phyloP scores from a whole-genome alignment of 371 early-diverging fungal genomes.

The Massospora cicadina region DNA sequence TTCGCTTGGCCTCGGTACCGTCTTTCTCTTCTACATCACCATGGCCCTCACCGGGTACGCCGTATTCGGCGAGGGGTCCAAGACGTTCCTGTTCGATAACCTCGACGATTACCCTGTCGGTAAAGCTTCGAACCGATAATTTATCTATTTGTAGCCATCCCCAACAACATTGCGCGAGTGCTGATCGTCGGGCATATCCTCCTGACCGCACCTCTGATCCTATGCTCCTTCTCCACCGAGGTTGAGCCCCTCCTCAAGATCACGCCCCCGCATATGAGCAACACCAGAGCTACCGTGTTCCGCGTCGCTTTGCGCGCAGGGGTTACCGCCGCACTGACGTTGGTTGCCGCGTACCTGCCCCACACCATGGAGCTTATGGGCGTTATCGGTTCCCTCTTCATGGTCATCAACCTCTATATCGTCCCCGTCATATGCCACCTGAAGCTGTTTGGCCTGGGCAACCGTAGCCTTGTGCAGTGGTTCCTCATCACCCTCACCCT shows the following conservation, averaged over 20 bases:
- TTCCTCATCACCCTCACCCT: not conserved
- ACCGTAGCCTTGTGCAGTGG: not conserved
- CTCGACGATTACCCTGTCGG: not conserved
- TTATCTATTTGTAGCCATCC: not conserved
- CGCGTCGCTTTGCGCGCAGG: slow-evolving; percentile 37
- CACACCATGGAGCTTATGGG: slow-evolving; percentile 65
- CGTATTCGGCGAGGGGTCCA: not conserved
- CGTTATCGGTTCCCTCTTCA: slow-evolving; percentile 59
- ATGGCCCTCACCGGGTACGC: slow-evolving; percentile 58
- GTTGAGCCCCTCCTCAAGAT: slow-evolving; percentile 35
- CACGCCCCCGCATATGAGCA: slow-evolving; percentile 5
- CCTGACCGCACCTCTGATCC: slow-evolving; percentile 54
- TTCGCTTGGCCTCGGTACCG: slow-evolving; percentile 42
- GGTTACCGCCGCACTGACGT: slow-evolving; percentile 24
- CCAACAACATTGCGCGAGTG: slow-evolving; percentile 16
- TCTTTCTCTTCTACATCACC: slow-evolving; percentile 49
- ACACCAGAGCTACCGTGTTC: slow-evolving; percentile 25
- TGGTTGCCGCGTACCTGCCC: slow-evolving; percentile 49
- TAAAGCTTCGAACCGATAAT: not conserved
- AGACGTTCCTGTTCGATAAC: not conserved
- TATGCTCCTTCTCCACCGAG: slow-evolving; percentile 60
- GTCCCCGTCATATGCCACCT: slow-evolving; percentile 64
- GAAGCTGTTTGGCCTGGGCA: slow-evolving; percentile 38
- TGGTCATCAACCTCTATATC: slow-evolving; percentile 56
- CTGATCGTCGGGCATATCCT: slow-evolving; percentile 67